Percentiles rank a stretch among this genome's conserved stretches.
These are phyloP conservation scores for Penicillium lagena DNA, from an alignment of 495 filamentous ascomycete species.

Conservation along the genomic window DNA sequence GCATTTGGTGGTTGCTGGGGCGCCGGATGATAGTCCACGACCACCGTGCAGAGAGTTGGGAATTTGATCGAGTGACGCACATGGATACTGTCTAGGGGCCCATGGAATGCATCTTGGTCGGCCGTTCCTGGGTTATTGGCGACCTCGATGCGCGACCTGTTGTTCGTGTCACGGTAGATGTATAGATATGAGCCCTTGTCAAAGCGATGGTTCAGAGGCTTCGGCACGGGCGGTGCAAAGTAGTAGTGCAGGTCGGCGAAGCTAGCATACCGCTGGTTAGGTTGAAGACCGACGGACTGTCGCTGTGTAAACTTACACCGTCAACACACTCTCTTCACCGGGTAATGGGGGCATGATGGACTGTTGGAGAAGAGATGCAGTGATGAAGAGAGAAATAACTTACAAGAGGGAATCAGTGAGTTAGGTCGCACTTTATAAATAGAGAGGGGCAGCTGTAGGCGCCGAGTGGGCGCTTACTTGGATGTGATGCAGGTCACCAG, in stretches of 20 bases:
- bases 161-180: slow-evolving; percentile 66
- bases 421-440: slow-evolving; percentile 7
- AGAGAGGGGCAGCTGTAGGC: slow-evolving; percentile 7
- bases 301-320: slow-evolving; percentile 54
- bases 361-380: neutral
- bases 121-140: slow-evolving; percentile 80
- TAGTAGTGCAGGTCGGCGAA: slow-evolving; percentile 90
- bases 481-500: slow-evolving; percentile 15
- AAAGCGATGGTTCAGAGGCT: slow-evolving; percentile 77
- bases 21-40: slow-evolving; percentile 52
- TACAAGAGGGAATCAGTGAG: neutral
- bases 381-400: neutral
- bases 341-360: slow-evolving; percentile 64
- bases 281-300: slow-evolving; percentile 13
- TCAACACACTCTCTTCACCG: slow-evolving; percentile 73
- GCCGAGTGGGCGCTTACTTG: slow-evolving; percentile 20
- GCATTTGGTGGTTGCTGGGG: slow-evolving; percentile 21
- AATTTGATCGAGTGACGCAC: slow-evolving; percentile 74
- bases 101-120: slow-evolving; percentile 87
- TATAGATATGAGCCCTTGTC: slow-evolving; percentile 87
- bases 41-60: slow-evolving; percentile 66
- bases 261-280: slow-evolving; percentile 33
- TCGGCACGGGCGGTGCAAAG: slow-evolving; percentile 63
- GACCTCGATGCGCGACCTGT: slow-evolving; percentile 69
- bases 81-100: slow-evolving; percentile 59